Evolutionary conservation across 805 yeast genomes (phyloP), one percentile per base, ranked within the genome.

Genomic region (Spathaspora girioi): DNA sequence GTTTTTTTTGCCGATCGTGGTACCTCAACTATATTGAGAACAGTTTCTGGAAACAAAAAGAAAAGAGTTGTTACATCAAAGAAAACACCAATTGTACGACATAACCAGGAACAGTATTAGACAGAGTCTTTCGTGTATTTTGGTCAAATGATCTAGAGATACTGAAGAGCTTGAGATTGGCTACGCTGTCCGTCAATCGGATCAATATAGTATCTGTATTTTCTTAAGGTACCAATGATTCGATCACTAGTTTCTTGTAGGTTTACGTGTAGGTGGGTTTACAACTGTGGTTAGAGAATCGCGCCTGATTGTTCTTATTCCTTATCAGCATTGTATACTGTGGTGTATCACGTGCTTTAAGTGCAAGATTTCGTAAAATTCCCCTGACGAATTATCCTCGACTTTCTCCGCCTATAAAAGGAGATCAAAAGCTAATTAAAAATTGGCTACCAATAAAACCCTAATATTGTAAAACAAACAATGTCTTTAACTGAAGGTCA

Each of bases 401-500:
- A 35, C 17, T 35, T n/a, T 35, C 18, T 3, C 8, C 11, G 14
- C 11, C 40, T 35, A 35, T 35, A 35, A 35, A 35, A 35, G 38
- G 40, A 15, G 15, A 15, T 35, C 32, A 3, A 29, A 35, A 35
- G 5, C 17, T 7, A 12, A 7, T 9, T n/a, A 29, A 29, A 12
- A 8, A 29, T 35, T 14, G 18, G 5, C 12, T 14, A 32, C 5
- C 12, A 7, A 35, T 6, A 15, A 3, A 35, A 14, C n/a, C n/a
- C 18, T 35, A 35, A 7, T 35, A 23, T 18, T n/a, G 15, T 18
- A 15, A 42, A 17, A 32, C 26, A 23, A 23, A 17, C 26, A 38
- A 50, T 51, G 54, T 15, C 54, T 40, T 53, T 50, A 20, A 40
- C 45, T 18, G 44, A 54, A 54, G 77, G 75, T 3, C 65, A 65